Evolutionary conservation across 441 rosid genomes (phyloP), one percentile per base, ranked within the genome.

Genomic region (Eutrema salsugineum): DNA sequence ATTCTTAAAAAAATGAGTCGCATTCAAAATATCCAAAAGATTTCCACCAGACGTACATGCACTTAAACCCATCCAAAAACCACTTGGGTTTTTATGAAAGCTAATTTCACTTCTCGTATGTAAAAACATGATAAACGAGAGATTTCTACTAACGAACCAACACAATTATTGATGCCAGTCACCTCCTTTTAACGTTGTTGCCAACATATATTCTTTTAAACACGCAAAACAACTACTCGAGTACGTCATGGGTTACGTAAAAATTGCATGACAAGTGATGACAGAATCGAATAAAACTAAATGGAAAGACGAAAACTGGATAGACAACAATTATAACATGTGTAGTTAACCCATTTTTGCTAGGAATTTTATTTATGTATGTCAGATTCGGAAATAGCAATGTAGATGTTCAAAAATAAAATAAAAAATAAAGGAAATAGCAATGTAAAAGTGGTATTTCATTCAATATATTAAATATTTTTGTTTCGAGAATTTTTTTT

Each of bases 191-290:
- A 8, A 39, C 47, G 19, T 14, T 59, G 12, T 59, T 30, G 8
- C 19, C 33, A 59, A 20, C 48, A 14, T 38, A 11, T 36, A 22
- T 22, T 8, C 48, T 59, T 53, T 39, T 59, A 20, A 56, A 39
- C 64, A 39, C 47, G 48, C 62, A 39, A 3, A 53, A 3, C 11
- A 53, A 8, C 15, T 14, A n/a, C 19, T 39, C 12, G 8, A 39
- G 33, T 20, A 8, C 64, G 64, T 59, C 48, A 59, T 59, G 64
- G 48, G 39, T 59, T 59, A 59, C 64, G 48, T 59, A 59, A 39
- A 38, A 59, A 0, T 59, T 19, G 15, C 46, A 40, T 40, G 8
- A 40, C 11, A 40, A 40, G 16, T 40, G 6, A 58, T 58, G 11
- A 11, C 17, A 32, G 10, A 38, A 38, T 58, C 11, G 15, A 57